Conservation (phyloP, 2,329 filamentous ascomycete genomes). For the Neofusicoccum sp. region DNA sequence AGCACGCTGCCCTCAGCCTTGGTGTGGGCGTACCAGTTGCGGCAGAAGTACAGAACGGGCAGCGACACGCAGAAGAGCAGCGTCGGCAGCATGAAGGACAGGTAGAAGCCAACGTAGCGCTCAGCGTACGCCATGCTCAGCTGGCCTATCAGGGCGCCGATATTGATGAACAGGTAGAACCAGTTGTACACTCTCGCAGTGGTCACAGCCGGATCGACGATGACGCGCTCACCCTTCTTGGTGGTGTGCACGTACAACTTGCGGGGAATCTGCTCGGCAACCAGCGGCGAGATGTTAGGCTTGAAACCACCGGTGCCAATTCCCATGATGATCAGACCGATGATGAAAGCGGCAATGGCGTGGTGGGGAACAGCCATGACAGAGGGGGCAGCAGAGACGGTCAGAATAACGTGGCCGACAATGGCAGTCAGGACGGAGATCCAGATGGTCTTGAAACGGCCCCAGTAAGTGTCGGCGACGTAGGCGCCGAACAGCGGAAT, state of each 20-base stretch:
- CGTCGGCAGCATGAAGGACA: slow-evolving; percentile 68
- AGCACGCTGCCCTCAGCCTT: slow-evolving; percentile 68
- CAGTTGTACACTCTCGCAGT: slow-evolving; percentile 66
- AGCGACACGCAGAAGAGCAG: slow-evolving; percentile 61
- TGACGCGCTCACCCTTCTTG: slow-evolving; percentile 55
- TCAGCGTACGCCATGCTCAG: slow-evolving; percentile 40
- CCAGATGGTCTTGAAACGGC: slow-evolving; percentile 60
- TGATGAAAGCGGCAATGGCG: slow-evolving; percentile 56
- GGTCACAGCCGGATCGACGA: slow-evolving; percentile 66
- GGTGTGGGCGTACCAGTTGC: slow-evolving; percentile 59
- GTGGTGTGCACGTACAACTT: slow-evolving; percentile 51
- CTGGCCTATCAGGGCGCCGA: slow-evolving; percentile 37
- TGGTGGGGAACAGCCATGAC: slow-evolving; percentile 49
- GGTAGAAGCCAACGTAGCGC: slow-evolving; percentile 65
- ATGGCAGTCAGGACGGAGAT: slow-evolving; percentile 60
- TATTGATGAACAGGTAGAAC: slow-evolving; percentile 41
- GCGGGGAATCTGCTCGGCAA: slow-evolving; percentile 63
- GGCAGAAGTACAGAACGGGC: slow-evolving; percentile 57
- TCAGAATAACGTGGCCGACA: slow-evolving; percentile 54
- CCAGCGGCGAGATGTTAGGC: slow-evolving; percentile 58
- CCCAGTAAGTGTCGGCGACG: slow-evolving; percentile 60
- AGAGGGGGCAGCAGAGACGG: slow-evolving; percentile 54
- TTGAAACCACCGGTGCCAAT: slow-evolving; percentile 69
- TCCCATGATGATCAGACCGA: slow-evolving; percentile 61
- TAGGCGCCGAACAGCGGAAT: slow-evolving; percentile 60